phyloP scores from a whole-genome alignment of 495 filamentous ascomycete species.

The Penicillium paradoxum region DNA sequence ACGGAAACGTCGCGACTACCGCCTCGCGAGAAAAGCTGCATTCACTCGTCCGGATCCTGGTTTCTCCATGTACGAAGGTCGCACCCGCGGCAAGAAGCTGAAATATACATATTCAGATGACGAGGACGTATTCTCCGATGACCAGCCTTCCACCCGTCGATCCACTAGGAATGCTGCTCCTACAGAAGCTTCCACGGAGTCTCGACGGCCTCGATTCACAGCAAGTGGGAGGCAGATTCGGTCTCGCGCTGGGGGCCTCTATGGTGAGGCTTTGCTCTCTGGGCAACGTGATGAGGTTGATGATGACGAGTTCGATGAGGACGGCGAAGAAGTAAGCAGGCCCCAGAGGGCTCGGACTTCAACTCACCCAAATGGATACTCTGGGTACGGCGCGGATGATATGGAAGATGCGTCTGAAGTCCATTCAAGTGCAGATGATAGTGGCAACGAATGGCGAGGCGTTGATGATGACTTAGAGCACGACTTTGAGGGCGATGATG shows the following conservation, averaged over 20 bases:
- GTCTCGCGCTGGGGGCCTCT: constrained; percentile 66
- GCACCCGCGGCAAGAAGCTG: constrained; percentile 90
- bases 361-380: constrained; percentile 39
- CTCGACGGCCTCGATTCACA: constrained; percentile 72
- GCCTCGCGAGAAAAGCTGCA: constrained; percentile 75
- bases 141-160: constrained; percentile 55
- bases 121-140: constrained; percentile 73
- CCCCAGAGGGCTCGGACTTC: constrained; percentile 29
- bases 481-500: constrained; percentile 59
- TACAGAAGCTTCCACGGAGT: constrained; percentile 63
- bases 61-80: constrained; percentile 91
- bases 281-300: constrained; percentile 41
- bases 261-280: constrained; percentile 65
- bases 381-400: constrained; percentile 53
- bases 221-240: constrained; percentile 86
- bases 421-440: constrained; percentile 51
- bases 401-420: constrained; percentile 63
- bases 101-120: constrained; percentile 95
- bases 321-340: constrained; percentile 26
- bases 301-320: constrained; percentile 17
- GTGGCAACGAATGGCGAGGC: constrained; percentile 60
- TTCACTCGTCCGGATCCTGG: constrained; percentile 86
- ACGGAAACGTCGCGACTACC: constrained; percentile 88
- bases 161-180: constrained; percentile 68
- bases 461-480: constrained; percentile 72